These are phyloP conservation scores for Platanthera guangdongensis DNA, from an alignment of 106 monocot species.

Conservation along the genomic window DNA sequence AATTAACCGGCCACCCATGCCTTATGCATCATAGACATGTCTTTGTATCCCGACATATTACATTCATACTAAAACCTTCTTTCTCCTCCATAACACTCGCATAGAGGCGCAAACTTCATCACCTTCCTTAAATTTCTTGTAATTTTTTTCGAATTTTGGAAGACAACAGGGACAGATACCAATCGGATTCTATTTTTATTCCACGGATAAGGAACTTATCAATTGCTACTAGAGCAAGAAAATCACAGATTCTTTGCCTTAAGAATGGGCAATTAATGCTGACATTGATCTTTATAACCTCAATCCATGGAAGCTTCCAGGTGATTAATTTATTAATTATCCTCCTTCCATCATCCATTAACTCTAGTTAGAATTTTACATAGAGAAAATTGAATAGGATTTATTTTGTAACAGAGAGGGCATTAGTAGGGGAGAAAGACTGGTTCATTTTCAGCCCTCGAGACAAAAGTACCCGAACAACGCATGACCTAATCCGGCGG, in stretches of 20 bases:
- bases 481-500: too few relatives aligned
- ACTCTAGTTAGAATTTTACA: neutral
- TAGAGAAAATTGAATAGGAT: neutral
- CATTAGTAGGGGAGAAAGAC: neutral
- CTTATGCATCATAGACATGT: too few relatives aligned
- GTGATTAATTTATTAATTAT: neutral
- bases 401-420: neutral
- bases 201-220: slow-evolving; percentile 30
- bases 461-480: neutral
- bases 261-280: slow-evolving; percentile 10
- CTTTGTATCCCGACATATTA: too few relatives aligned
- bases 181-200: slow-evolving; percentile 26
- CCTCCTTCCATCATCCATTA: too few relatives aligned
- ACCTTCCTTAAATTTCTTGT: slow-evolving; percentile 14
- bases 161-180: neutral
- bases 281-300: slow-evolving; percentile 25
- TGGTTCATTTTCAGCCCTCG: slow-evolving; percentile 3
- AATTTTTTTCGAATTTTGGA: too few relatives aligned
- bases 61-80: too few relatives aligned
- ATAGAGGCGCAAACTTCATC: too few relatives aligned
- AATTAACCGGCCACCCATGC: too few relatives aligned
- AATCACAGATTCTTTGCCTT: slow-evolving; percentile 5
- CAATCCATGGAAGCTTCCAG: slow-evolving; percentile 35
- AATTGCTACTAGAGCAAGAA: slow-evolving; percentile 21
- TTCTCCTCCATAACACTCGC: too few relatives aligned